Conservation (phyloP, 2,329 filamentous ascomycete genomes). For the Scleromitrula shiraiana region DNA sequence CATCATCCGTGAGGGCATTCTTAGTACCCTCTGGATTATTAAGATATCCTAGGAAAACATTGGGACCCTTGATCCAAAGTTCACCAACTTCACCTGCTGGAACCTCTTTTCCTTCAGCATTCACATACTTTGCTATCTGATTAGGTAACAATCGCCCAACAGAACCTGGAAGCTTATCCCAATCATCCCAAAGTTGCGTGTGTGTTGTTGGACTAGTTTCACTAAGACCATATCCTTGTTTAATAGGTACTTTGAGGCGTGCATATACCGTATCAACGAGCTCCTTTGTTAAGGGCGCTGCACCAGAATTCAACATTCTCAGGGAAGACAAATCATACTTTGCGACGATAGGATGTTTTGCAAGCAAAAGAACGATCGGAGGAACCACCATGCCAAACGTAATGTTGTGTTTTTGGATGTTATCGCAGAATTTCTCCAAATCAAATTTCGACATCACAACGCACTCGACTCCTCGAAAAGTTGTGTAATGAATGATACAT, state of each 20-base stretch:
- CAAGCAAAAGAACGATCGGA: slow-evolving; percentile 71
- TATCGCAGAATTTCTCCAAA: slow-evolving; percentile 66
- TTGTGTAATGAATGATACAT: slow-evolving; percentile 59
- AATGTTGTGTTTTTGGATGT: slow-evolving; percentile 65
- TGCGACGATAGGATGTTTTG: slow-evolving; percentile 68
- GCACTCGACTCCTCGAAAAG: slow-evolving; percentile 57
- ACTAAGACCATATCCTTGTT: slow-evolving; percentile 87
- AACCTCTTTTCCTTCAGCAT: slow-evolving; percentile 53
- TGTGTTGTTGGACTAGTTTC: slow-evolving; percentile 79
- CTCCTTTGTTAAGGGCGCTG: slow-evolving; percentile 75
- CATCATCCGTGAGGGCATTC: slow-evolving; percentile 63
- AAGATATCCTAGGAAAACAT: slow-evolving; percentile 49
- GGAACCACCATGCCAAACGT: slow-evolving; percentile 79
- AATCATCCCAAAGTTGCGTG: slow-evolving; percentile 65
- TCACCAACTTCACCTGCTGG: slow-evolving; percentile 56
- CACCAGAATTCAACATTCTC: slow-evolving; percentile 80
- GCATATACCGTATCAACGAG: slow-evolving; percentile 69
- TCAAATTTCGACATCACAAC: slow-evolving; percentile 76
- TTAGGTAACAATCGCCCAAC: slow-evolving; percentile 74
- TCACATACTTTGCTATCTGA: slow-evolving; percentile 74
- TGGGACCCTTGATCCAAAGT: slow-evolving; percentile 57
- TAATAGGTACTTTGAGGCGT: slow-evolving; percentile 69
- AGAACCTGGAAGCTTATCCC: slow-evolving; percentile 67
- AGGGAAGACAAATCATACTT: slow-evolving; percentile 75
- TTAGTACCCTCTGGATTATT: slow-evolving; percentile 59